These are phyloP conservation scores for Xylaria palmicola DNA, from an alignment of 495 filamentous ascomycete genomes.

Conservation along the genomic window DNA sequence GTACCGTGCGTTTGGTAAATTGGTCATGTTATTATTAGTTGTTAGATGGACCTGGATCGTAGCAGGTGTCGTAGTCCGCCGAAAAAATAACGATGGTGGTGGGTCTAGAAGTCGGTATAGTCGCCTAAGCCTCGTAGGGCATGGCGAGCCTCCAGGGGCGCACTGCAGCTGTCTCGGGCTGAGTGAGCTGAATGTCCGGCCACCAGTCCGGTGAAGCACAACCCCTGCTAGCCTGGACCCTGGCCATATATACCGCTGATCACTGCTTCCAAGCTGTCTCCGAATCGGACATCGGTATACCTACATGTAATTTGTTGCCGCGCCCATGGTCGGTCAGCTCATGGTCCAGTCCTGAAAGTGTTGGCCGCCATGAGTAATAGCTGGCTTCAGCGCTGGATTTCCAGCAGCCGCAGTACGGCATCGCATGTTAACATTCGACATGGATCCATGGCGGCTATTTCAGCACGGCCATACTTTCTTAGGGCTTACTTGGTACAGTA, in stretches of 20 bases:
- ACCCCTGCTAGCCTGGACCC: not conserved
- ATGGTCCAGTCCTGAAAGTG: no score
- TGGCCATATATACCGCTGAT: not conserved
- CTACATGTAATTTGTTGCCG: no score
- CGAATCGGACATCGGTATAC: not conserved
- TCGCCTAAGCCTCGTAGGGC: constrained; percentile 2
- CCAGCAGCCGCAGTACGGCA: not conserved
- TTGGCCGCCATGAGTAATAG: not conserved
- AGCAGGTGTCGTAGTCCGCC: no score
- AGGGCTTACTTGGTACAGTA: no score
- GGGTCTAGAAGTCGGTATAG: no score
- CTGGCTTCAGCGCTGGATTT: not conserved
- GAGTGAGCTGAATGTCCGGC: constrained; percentile 1
- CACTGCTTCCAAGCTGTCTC: not conserved
- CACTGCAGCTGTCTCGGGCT: not conserved
- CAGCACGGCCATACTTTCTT: no score
- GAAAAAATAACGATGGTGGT: not conserved
- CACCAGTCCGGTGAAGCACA: no score
- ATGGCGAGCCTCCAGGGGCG: not conserved
- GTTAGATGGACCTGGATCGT: no score
- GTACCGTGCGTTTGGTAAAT: no score
- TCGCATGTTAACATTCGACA: not conserved
- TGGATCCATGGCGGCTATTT: not conserved
- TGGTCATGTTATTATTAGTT: no score
- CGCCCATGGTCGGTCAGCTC: no score